These are phyloP conservation scores for Linum usitatissimum DNA, from an alignment of 345 rosid genomes.

Conservation along the genomic window DNA sequence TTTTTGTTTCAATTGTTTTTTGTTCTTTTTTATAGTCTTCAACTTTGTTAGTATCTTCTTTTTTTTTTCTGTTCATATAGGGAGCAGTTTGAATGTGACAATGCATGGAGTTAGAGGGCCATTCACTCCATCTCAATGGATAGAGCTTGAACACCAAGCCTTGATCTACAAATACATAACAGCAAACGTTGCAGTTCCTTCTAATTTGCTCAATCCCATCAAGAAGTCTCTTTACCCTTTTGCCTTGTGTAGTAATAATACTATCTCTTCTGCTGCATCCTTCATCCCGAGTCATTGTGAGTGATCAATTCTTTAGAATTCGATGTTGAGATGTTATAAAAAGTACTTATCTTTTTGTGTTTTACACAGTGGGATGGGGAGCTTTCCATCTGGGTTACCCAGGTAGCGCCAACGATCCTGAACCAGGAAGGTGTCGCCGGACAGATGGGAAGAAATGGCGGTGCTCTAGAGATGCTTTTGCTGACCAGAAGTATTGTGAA, in stretches of 20 bases:
- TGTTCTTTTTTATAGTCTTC: too few relatives aligned
- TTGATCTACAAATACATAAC: conserved; percentile 60
- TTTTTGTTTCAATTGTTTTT: too few relatives aligned
- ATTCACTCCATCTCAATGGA: conserved; percentile 56
- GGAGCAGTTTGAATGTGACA: conserved; percentile 34
- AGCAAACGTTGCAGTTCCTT: conserved; percentile 51
- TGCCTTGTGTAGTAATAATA: conserved; percentile 13
- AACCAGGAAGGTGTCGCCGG: conserved; percentile 68
- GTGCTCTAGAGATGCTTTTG: conserved; percentile 62
- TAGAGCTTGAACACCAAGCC: conserved; percentile 65
- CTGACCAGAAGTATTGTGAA: conserved; percentile 75
- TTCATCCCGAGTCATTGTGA: neutral
- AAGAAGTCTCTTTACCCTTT: conserved; percentile 39
- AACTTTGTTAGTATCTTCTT: too few relatives aligned
- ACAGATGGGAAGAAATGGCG: conserved; percentile 89
- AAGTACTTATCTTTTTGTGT: neutral
- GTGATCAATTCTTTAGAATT: too few relatives aligned
- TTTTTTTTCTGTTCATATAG: neutral
- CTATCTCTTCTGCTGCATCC: conserved; percentile 9
- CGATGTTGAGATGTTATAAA: neutral
- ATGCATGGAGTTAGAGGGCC: conserved; percentile 58
- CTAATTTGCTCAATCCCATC: conserved; percentile 48
- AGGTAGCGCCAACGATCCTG: conserved; percentile 41
- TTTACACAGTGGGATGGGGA: conserved; percentile 51
- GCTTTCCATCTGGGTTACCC: conserved; percentile 47